Evolutionary conservation across 768 basidiomycete genomes (phyloP), one percentile per base, ranked within the genome.

Genomic region (Wakefieldia striispora): DNA sequence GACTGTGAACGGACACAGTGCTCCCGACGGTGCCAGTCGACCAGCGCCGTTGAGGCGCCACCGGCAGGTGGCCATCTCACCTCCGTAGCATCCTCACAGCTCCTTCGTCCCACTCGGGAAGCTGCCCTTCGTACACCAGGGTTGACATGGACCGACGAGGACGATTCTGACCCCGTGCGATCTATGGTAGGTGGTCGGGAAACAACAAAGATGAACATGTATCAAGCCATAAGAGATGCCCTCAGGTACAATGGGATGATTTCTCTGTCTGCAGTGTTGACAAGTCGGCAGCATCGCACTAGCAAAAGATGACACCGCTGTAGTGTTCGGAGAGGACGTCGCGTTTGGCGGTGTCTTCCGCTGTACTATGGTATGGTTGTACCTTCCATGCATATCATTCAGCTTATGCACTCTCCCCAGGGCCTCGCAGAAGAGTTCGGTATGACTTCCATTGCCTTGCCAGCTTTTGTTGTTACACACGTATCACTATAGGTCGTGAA

Each of bases 291-390:
- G 91, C 49, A 91, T 88, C 51, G 89, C 90, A 5, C 69, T 97
- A 17, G 72, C 78, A 26, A 93, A 91, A 62, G 92, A 97, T 61
- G 88, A 91, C 45, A 87, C 73, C 45, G 86, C 95, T 2, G 83
- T 95, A 5, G 84, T 97, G 0, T 97, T 97, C 59, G 94, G 94
- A 7, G 86, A 89, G 62, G 90, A 93, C 55, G 91, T 97, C 40
- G 88, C 87, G 0, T 97, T 95, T 57, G 94, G 94, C 11, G 94
- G 94, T 3, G 94, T 97, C 13, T 97, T 97, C 60, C 78, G 94
- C 50, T 95, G 92, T 58, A 92, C 91, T 0, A 91, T 93, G 86
- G 91, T 91, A 47, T 44, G 77, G 59, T 57, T 51, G 58, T 65
- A 20, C 54, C 20, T 17, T 40, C 48, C 40, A 47, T 21, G 23